Evolutionary conservation across 1,139 yeast genomes (phyloP), one percentile per base, ranked within the genome.

Genomic region (Geotrichum candidum): DNA sequence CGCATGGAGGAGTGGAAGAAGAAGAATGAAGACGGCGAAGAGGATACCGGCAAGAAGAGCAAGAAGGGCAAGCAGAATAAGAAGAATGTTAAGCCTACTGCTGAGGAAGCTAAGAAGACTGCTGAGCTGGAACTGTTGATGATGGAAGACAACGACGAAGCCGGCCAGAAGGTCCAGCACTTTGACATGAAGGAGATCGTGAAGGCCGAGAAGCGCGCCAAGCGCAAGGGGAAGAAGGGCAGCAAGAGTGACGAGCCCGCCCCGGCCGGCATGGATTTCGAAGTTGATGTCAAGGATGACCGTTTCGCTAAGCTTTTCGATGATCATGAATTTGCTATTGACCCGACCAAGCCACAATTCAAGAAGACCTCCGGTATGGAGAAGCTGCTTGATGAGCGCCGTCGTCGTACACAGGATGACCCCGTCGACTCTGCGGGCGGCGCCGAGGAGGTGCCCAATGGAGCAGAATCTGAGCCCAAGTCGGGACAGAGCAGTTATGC

Each of bases 271-370:
- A 38, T 58, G 50, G 65, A 63, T 54, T 63, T 63, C 54, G 81
- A 82, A 57, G 90, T 89, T 67, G 84, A 86, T 64, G 87, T 90
- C 70, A 80, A 82, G 64, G 99, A 95, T 79, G 87, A 88, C 33
- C 88, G 99, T 77, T 95, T 95, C 79, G 81, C 82, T 54, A 97
- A 90, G 69, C 81, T 94, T 67, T 92, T 89, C 71, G 96, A 91
- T 68, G 85, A 85, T 67, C 96, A 90, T 67, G 96, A 88, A 63
- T 95, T 85, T 76, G 97, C 97, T 10, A 90, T 94, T 61, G 78
- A 75, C 61, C 94, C 97, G 25, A 87, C 96, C 22, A 85, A 82
- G 69, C 88, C 96, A 23, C 96, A 90, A 72, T 94, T 84, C 79
- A 91, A 89, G 77, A 85, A 87, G 76, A 91, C 98, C 0, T 78